A percentile compares a stretch with the other conserved stretches of the same genome.
phyloP scores from a whole-genome alignment of 768 basidiomycete genomes.

The Kwoniella europaea region DNA sequence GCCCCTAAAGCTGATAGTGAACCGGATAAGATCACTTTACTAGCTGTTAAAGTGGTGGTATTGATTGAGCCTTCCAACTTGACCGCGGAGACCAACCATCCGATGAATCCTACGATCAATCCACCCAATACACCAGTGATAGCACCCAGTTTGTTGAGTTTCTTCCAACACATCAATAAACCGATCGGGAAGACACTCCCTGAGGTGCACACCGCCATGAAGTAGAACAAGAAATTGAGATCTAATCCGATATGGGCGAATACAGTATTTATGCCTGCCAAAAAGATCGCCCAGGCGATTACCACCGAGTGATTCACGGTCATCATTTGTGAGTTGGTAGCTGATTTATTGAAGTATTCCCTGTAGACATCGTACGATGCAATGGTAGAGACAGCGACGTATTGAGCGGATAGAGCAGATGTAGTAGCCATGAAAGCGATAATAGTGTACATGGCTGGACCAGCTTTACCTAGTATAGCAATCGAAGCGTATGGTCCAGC shows the following conservation, averaged over 20 bases:
- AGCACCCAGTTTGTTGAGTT: slow-evolving; percentile 13
- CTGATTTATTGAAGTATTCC: slow-evolving; percentile 19
- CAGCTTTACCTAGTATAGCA: slow-evolving; percentile 17
- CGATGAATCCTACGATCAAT: slow-evolving; percentile 15
- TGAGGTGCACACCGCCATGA: slow-evolving; percentile 22
- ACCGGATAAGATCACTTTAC: slow-evolving; percentile 18
- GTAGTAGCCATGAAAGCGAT: slow-evolving; percentile 24
- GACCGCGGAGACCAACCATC: slow-evolving; percentile 17
- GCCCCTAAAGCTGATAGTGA: slow-evolving; percentile 19
- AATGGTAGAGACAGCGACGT: slow-evolving; percentile 14
- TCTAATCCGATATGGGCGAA: slow-evolving; percentile 19
- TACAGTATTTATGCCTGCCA: slow-evolving; percentile 14
- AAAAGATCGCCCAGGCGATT: slow-evolving; percentile 16
- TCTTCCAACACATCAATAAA: slow-evolving; percentile 20
- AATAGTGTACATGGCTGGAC: slow-evolving; percentile 24
- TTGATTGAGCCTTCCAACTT: slow-evolving; percentile 15
- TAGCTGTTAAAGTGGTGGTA: slow-evolving; percentile 16
- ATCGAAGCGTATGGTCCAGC: slow-evolving; percentile 14
- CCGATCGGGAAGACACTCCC: slow-evolving; percentile 19
- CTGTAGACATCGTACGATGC: slow-evolving; percentile 18
- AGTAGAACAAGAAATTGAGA: slow-evolving; percentile 25
- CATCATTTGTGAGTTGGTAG: slow-evolving; percentile 20
- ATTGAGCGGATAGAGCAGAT: slow-evolving; percentile 19
- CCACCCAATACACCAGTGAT: slow-evolving; percentile 18
- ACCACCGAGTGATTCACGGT: slow-evolving; percentile 14